Evolutionary conservation across 148 eudicot species (phyloP).

Genomic region (Rhododendron vialii): DNA sequence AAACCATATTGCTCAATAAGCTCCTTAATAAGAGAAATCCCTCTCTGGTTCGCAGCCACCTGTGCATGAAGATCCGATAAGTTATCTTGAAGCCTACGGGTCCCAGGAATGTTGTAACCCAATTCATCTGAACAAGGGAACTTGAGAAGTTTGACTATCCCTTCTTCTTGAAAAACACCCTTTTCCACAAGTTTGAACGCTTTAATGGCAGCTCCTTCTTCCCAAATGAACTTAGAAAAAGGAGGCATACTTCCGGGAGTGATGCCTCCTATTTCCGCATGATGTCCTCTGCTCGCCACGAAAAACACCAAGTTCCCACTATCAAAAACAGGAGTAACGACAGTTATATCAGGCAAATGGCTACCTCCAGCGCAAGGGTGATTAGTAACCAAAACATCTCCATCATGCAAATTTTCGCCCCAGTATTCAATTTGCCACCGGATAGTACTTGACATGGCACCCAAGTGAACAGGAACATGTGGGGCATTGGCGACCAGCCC

Average conservation of each 20-base stretch:
- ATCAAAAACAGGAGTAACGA: conserved; percentile 83
- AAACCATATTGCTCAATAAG: conserved; percentile 90
- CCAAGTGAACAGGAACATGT: conserved; percentile 97
- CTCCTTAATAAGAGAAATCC: conserved; percentile 91
- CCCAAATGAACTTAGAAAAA: conserved; percentile 92
- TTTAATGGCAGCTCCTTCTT: conserved; percentile 98
- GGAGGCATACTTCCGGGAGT: conserved; percentile 99
- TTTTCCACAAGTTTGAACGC: conserved; percentile 97
- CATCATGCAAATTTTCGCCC: conserved; percentile 77
- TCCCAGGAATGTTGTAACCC: conserved; percentile 65
- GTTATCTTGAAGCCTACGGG: conserved; percentile 90
- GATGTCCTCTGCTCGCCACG: conserved; percentile 97
- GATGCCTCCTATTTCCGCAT: conserved; percentile 97
- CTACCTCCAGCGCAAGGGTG: conserved; percentile 98
- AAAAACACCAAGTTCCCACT: conserved; percentile 73
- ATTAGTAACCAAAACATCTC: conserved; percentile 89
- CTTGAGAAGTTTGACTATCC: conserved; percentile 69
- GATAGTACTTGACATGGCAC: conserved; percentile 98
- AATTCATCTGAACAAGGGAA: conserved; percentile 58
- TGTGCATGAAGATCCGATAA: conserved; percentile 94
- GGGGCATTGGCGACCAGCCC: conserved; percentile 99
- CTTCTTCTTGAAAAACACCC: conserved; percentile 91
- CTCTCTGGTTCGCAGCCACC: conserved; percentile 98
- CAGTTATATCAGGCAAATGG: conserved; percentile 96
- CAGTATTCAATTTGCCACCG: conserved; percentile 84